A percentile compares a stretch with the other conserved stretches of the same genome.
phyloP scores from a whole-genome alignment of 2,329 filamentous ascomycete genomes.

The Aspergillus persii region DNA sequence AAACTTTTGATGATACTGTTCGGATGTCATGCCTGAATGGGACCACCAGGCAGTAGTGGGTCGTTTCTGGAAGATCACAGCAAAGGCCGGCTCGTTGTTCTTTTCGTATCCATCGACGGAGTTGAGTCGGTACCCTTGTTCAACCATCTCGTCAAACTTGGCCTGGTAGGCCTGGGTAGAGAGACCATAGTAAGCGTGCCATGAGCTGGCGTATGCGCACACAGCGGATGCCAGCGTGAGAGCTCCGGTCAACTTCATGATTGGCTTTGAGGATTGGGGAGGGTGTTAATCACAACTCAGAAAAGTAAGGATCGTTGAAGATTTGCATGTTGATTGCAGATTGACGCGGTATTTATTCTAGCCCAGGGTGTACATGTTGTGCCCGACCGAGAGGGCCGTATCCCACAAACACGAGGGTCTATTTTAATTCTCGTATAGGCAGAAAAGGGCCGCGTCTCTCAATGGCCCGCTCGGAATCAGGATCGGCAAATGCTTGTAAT shows the following conservation, averaged over 20 bases:
- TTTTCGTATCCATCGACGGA: constrained; percentile 13
- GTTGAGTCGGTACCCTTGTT: constrained; percentile 9
- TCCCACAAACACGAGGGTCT: background rate
- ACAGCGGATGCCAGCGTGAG: constrained; percentile 2
- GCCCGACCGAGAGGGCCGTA: background rate
- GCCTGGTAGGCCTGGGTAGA: constrained; percentile 11
- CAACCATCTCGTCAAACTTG: constrained; percentile 9
- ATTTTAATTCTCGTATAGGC: background rate
- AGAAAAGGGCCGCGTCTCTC: background rate
- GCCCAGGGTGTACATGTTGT: background rate
- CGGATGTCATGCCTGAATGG: constrained; percentile 12
- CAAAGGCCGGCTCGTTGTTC: constrained; percentile 9
- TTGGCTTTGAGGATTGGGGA: background rate
- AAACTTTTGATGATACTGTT: constrained; percentile 13
- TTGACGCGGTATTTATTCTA: background rate
- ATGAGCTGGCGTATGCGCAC: constrained; percentile 11
- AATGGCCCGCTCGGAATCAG: background rate
- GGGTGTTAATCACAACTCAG: background rate
- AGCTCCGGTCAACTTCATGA: background rate
- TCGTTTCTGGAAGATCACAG: constrained; percentile 14
- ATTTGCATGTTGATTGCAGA: background rate
- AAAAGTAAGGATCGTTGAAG: background rate
- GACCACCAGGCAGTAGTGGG: constrained; percentile 7
- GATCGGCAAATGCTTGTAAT: background rate
- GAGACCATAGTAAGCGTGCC: constrained; percentile 15